Evolutionary conservation across 1,284 basidiomycete genomes (phyloP), one percentile per base, ranked within the genome.

Genomic region (Puccinia horiana): DNA sequence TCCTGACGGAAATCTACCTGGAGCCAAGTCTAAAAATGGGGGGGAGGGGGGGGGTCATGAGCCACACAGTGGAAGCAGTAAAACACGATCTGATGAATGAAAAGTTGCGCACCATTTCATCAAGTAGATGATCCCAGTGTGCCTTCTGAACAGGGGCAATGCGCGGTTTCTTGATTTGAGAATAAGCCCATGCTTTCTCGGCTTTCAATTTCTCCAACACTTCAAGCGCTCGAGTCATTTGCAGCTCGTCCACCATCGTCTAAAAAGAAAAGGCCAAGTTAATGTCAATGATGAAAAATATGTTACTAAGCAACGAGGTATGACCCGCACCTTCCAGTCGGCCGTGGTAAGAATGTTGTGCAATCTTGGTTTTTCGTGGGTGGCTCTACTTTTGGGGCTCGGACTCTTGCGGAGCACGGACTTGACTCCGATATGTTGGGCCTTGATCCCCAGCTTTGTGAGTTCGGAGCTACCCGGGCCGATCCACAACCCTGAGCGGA

Each of bases 41-140:
- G n/a, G 26, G 23, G 42, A 61, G 54, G 18, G 67, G 70, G 23
- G 70, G 23, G 14, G 47, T 32, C 8, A 54, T 37, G 47, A 76
- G 44, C 52, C 20, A 56, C 11, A 54, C 63, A 26, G 26, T 40
- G 1, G 44, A 32, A 23, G 4, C 18, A 54, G 44, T n/a, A 42
- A 2, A 37, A 18, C 63, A 40, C n/a, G 23, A 47, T 40, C 47
- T 29, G n/a, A 26, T 26, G 29, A 54, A 54, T 54, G 16, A 16
- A 26, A 67, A 58, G 2, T 29, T 32, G 88, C 90, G 85, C 83
- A 94, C 94, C 94, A 98, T 95, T 88, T 99, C 97, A 83, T 99
- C 97, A 86, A 99, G 88, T 42, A 99, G 88, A 87, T 95, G 94
- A 87, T 99, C 97, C 94, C 95, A 96, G 85, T 98, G 95, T 0